Percentiles rank a stretch among this genome's conserved stretches.
Evolutionary conservation across 83 land plant genomes (phyloP).

Genomic region (Isoetes engelmannii): DNA sequence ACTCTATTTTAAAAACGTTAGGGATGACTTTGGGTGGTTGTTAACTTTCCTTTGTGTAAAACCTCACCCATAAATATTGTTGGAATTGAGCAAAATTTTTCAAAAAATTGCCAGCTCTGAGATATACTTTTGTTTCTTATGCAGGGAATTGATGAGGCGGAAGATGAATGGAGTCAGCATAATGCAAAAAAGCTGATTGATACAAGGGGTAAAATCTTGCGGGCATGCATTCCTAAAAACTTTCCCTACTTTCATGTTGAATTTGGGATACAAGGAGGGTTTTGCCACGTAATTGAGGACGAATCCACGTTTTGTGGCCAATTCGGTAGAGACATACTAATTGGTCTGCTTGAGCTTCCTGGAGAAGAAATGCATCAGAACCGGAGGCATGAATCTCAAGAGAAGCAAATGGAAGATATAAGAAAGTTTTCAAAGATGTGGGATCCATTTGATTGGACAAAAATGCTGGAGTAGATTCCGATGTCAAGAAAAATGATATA

Average conservation of each 20-base stretch:
- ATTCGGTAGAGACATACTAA: slow-evolving; percentile 70
- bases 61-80: too few relatives aligned
- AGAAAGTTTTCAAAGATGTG: slow-evolving; percentile 52
- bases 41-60: too few relatives aligned
- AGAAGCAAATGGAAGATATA: slow-evolving; percentile 51
- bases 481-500: too few relatives aligned
- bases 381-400: slow-evolving; percentile 43
- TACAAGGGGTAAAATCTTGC: slow-evolving; percentile 65
- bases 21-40: too few relatives aligned
- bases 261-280: slow-evolving; percentile 78
- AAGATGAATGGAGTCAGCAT: slow-evolving; percentile 98
- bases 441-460: slow-evolving; percentile 93
- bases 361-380: slow-evolving; percentile 71
- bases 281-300: slow-evolving; percentile 92
- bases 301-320: slow-evolving; percentile 56
- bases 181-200: slow-evolving; percentile 88
- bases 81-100: too few relatives aligned
- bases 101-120: too few relatives aligned
- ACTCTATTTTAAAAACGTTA: slow-evolving; percentile 79
- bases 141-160: slow-evolving; percentile 80
- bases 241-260: slow-evolving; percentile 96
- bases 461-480: slow-evolving; percentile 38
- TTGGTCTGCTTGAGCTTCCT: slow-evolving; percentile 62
- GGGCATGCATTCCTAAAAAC: slow-evolving; percentile 70
- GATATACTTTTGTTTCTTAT: too few relatives aligned